Evolutionary conservation across 2,329 filamentous ascomycete genomes (phyloP), one percentile per base, ranked within the genome.

Genomic region (Zymoseptoria tritici): DNA sequence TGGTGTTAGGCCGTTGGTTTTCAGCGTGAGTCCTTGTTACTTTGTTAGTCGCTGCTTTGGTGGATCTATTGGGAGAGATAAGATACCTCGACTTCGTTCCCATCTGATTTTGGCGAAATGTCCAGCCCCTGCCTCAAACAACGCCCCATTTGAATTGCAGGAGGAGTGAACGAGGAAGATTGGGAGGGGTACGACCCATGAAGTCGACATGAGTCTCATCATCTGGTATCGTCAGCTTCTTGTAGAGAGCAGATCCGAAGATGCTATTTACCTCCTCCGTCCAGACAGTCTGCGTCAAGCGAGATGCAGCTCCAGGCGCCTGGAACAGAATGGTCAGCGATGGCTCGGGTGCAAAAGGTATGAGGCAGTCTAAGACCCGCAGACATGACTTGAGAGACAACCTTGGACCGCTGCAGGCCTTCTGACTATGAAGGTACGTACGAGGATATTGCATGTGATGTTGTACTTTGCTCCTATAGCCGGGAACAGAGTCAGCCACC

Each of bases 251-350:
- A 9, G 22, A n/a, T 31, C 2, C 22, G 11, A 24, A n/a, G 13
- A n/a, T 9, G 19, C 16, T 13, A 5, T 24, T 31, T 4, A 53
- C 52, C 52, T 96, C 91, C 9, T 90, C 90, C 29, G 91, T 91
- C 90, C 96, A 93, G 66, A 96, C 83, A 13, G 92, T 96, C 75
- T 91, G 85, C 50, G 91, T 96, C 90, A 97, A 94, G 75, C 92
- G 86, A 78, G 88, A 93, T 63, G 92, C 93, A 67, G 93, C 92
- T 70, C 96, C 91, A 58, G 93, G 93, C n/a, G 93, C 90, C 22
- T 29, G 26, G 8, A 29, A 29, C 26, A 9, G 26, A 29, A 29
- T 9, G 8, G 26, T 29, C 8, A 29, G 26, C 26, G 26, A 29
- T 29, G 26, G 26, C 26, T 29, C 26, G 26, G 26, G 26, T 29